Conservation (phyloP, 331 rosid genomes). For the Acacia concinna region DNA sequence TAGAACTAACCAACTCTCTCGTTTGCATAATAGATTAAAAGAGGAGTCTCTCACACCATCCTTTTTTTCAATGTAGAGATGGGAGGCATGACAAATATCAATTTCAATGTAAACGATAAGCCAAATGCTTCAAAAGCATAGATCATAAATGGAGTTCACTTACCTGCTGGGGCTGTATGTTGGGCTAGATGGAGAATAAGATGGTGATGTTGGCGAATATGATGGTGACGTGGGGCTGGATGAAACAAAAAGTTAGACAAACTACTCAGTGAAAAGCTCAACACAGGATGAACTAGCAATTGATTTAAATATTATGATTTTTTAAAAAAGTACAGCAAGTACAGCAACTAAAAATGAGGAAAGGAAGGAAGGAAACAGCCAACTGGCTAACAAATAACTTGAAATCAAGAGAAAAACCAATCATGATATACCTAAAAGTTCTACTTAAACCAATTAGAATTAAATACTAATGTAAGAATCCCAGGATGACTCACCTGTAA, state of each 20-base stretch:
- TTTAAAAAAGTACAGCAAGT: neutral
- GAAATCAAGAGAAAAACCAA: neutral
- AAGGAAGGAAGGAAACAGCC: neutral
- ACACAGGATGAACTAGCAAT: slow-evolving; percentile 8
- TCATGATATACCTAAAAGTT: neutral
- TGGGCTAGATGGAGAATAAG: slow-evolving; percentile 97
- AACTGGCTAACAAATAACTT: neutral
- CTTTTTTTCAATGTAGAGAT: neutral
- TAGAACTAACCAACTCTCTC: neutral
- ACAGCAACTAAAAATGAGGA: neutral
- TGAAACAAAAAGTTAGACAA: slow-evolving; percentile 14
- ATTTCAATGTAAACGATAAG: neutral
- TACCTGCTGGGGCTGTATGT: slow-evolving; percentile 97
- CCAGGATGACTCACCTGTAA: slow-evolving; percentile 1
- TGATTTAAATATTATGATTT: neutral
- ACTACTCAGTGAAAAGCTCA: slow-evolving; percentile 4
- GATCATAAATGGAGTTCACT: slow-evolving; percentile 18
- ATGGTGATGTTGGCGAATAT: slow-evolving; percentile 95
- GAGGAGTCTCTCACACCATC: neutral
- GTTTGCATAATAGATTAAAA: neutral
- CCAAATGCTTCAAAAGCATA: neutral
- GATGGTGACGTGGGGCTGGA: slow-evolving; percentile 97
- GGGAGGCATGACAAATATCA: slow-evolving; percentile 7
- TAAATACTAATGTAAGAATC: neutral
- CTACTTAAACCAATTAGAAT: neutral